Evolutionary conservation across 495 filamentous ascomycete genomes (phyloP).

Genomic region (Aspergillus cristatus): DNA sequence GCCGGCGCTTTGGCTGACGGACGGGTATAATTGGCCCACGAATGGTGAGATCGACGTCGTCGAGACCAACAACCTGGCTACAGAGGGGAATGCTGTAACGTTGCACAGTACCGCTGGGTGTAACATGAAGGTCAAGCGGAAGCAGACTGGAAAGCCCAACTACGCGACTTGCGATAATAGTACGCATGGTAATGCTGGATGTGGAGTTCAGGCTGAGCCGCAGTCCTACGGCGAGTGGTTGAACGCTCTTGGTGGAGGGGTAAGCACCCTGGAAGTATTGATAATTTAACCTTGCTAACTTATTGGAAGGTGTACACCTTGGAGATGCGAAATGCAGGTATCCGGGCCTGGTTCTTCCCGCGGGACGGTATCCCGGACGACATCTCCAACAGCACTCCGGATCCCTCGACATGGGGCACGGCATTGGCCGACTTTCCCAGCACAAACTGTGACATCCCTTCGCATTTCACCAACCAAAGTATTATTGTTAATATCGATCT

Average conservation of each 20-base stretch:
- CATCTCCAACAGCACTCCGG: constrained; percentile 23
- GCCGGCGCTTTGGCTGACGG: constrained; percentile 52
- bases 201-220: constrained; percentile 27
- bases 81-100: constrained; percentile 36
- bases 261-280: constrained; percentile 16
- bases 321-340: constrained; percentile 35
- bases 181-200: constrained; percentile 33
- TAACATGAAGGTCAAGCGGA: constrained; percentile 38
- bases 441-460: constrained; percentile 37
- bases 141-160: constrained; percentile 23
- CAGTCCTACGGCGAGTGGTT: constrained; percentile 32
- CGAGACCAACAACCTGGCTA: constrained; percentile 36
- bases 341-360: constrained; percentile 43
- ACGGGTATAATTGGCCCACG: constrained; percentile 47
- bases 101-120: constrained; percentile 37
- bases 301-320: constrained; percentile 41
- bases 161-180: constrained; percentile 27
- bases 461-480: constrained; percentile 41
- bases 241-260: constrained; percentile 40
- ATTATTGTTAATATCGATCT: constrained; percentile 47
- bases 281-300: too few species aligned
- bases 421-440: constrained; percentile 43
- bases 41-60: constrained; percentile 45
- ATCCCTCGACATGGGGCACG: constrained; percentile 39
- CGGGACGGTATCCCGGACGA: constrained; percentile 31